Evolutionary conservation across 2,329 filamentous ascomycete species (phyloP), one percentile per base, ranked within the genome.

Genomic region (Canariomyces notabilis): DNA sequence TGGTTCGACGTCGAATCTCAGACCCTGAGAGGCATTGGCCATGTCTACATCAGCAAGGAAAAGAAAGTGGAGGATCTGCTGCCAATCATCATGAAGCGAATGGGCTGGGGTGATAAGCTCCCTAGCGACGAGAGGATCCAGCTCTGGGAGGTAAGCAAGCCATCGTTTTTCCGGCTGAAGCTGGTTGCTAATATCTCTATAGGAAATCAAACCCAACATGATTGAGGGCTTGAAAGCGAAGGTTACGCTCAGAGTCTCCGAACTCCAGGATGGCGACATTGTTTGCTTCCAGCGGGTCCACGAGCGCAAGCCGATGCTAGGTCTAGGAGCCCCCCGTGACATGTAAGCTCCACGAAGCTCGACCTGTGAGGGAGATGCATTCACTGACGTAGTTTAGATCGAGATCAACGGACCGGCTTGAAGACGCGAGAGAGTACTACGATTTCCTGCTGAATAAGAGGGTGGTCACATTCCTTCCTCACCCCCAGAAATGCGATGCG

Each of bases 141-240:
- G n/a, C 77, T 98, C 18, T 97, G 83, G 70, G 93, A 98, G 69
- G 77, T 80, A 67, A 52, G 69, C 53, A 38, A 16, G 21, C 3
- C 23, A 15, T 12, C 6, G n/a, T 22, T 20, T 37, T 31, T 16
- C n/a, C 8, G 12, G 1, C 9, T 18, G 19, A 12, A 36, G 42
- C 37, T 14, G 38, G 35, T 42, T 42, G 48, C 59, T 61, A 58
- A 62, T 37, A 31, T 7, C 45, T 9, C 39, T 20, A 23, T 48
- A 80, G 76, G 93, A 98, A 71, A 97, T 98, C 68, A 98, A 97
- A 68, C 89, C 90, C 42, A 87, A 82, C 50, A 97, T 97, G 90
- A 95, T 98, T 56, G 94, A 98, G 62, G 77, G 80, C 6, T 85
- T 98, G 73, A 97, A 96, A 68, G 79, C 84, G 0, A 97, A 95